phyloP scores from a whole-genome alignment of 2,329 filamentous ascomycete species.

The Verticillium longisporum region DNA sequence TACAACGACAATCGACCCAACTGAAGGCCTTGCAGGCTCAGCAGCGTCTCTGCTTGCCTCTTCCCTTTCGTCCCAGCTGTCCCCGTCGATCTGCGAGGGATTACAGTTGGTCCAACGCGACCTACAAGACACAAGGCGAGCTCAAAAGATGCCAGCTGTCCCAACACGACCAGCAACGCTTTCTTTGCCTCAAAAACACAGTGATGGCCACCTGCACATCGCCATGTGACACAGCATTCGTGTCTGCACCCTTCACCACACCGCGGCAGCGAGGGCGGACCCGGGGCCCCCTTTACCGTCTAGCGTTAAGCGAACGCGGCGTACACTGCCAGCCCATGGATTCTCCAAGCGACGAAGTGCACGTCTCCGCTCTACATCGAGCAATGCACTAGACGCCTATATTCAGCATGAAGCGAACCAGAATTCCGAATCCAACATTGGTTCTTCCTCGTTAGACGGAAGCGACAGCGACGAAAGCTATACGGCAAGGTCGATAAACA shows the following conservation, averaged over 20 bases:
- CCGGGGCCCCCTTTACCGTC: neutral
- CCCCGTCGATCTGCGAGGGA: too few species aligned
- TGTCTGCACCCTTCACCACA: too few species aligned
- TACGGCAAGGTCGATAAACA: neutral
- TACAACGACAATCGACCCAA: neutral
- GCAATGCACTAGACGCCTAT: neutral
- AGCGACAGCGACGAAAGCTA: neutral
- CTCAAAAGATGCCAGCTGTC: too few species aligned
- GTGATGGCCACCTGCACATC: too few species aligned
- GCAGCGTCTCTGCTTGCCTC: neutral
- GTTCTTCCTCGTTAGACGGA: neutral
- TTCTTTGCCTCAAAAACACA: too few species aligned
- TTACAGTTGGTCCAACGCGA: too few species aligned
- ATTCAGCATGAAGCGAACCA: neutral
- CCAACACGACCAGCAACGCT: too few species aligned
- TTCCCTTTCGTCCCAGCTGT: neutral
- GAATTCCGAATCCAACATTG: neutral
- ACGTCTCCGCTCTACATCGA: neutral
- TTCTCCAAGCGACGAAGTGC: neutral
- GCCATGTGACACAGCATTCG: too few species aligned
- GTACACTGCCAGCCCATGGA: neutral
- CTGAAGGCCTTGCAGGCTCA: neutral
- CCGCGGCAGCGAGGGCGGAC: neutral
- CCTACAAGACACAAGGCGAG: too few species aligned
- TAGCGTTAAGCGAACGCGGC: neutral